Base-by-base conservation (phyloP, 2,329 filamentous ascomycete species). In the Tricladium varicosporioides region DNA sequence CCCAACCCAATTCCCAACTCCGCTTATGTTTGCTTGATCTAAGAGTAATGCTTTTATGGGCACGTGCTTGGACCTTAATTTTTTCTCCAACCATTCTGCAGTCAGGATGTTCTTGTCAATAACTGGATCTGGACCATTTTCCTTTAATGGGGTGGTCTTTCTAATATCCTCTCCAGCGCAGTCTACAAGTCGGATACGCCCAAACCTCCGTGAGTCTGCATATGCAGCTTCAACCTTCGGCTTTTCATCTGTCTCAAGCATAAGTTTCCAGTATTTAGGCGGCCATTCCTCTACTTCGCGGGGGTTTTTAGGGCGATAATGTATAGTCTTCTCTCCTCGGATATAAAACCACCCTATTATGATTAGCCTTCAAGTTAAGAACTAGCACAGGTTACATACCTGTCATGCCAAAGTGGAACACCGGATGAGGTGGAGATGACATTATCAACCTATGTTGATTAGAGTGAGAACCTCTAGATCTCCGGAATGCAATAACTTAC, bases 1-100 rank as follows among this genome's bases (percentile, higher is more conserved):
- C 75, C 88, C 92, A 53, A 99, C 93, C 93, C 93, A 99, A 70
- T 97, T 97, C 0, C 94, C 94, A 60, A 99, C 90, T 7, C 94
- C 94, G 67, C 89, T 94, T 60, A 97, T 89, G 70, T 89, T 89
- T 15, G 85, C 81, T 73, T 99, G 94, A 69, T 97, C 91, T 2
- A 97, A 79, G 11, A 99, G 76, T 16, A 97, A 78, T 0, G 92
- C 90, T 71, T 97, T 97, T 62, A 97, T 82, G 0, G 93, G 92
- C 0, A 97, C 89, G 66, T 84, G 90, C 54, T 93, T 92, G 56
- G 80, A 84, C 50, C 75, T 78, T 76, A 97, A 78, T 71, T 91
- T 89, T 54, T 78, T 73, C n/a, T 72, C 74, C 15, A 99, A 73
- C 80, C 90, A 97, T 0, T 84, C 81, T 54, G 88, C 81, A 0